These are phyloP conservation scores for Fusarium sp. DNA, from an alignment of 2,329 filamentous ascomycete species.

Conservation along the genomic window DNA sequence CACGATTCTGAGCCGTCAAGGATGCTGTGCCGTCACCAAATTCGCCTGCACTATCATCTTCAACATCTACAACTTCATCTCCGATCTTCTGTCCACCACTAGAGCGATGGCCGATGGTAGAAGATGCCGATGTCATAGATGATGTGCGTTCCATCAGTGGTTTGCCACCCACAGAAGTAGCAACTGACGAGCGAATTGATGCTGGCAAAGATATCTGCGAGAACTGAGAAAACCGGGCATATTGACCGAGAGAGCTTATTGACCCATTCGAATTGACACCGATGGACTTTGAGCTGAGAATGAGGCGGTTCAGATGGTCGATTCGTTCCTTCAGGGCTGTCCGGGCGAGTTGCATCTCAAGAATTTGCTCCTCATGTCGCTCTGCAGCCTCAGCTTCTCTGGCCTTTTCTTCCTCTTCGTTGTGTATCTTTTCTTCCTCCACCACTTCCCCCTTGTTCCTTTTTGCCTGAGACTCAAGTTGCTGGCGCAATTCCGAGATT, in stretches of 20 bases:
- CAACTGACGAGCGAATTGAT: slow-evolving; percentile 75
- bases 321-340: slow-evolving; percentile 97
- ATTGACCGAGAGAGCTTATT: slow-evolving; percentile 71
- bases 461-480: slow-evolving; percentile 86
- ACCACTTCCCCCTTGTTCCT: slow-evolving; percentile 67
- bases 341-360: slow-evolving; percentile 97
- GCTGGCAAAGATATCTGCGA: slow-evolving; percentile 66
- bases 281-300: slow-evolving; percentile 93
- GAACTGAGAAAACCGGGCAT: slow-evolving; percentile 72
- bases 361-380: slow-evolving; percentile 94
- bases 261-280: slow-evolving; percentile 86
- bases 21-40: slow-evolving; percentile 88
- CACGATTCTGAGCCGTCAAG: slow-evolving; percentile 83
- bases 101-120: slow-evolving; percentile 66
- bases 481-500: slow-evolving; percentile 81
- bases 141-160: slow-evolving; percentile 70
- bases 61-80: slow-evolving; percentile 63
- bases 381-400: slow-evolving; percentile 83
- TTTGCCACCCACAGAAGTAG: slow-evolving; percentile 65
- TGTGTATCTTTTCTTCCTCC: slow-evolving; percentile 69
- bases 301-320: slow-evolving; percentile 93
- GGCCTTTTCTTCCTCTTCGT: slow-evolving; percentile 76
- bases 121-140: slow-evolving; percentile 72
- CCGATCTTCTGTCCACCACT: slow-evolving; percentile 56
- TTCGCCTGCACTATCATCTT: slow-evolving; percentile 77